Evolutionary conservation across 257 asterid genomes (phyloP), one percentile per base, ranked within the genome.

Genomic region (Forsythia viridissima): DNA sequence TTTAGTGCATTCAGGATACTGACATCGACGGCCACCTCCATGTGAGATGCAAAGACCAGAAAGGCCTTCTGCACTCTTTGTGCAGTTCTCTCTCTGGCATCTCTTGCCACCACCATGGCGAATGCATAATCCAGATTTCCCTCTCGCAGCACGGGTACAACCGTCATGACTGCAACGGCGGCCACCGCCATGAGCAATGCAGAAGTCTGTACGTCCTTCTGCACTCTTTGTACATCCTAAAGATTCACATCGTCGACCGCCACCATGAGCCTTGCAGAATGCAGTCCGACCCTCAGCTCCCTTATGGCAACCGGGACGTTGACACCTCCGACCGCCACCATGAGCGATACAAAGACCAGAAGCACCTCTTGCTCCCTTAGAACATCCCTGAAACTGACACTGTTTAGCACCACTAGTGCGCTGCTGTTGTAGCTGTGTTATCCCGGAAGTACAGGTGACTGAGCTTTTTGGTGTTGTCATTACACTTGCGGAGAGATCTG

Each of bases 201-300:
- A 92, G 83, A 84, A 88, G 78, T 94, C 97, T 0, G 97, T 94
- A 72, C 94, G 93, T 7, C 98, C 98, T 85, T 94, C 98, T 0
- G 98, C 97, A 72, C 97, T 92, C 84, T 94, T 94, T 6, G 98
- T 94, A 67, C 98, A 94, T 51, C 98, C 98, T 57, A 94, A 81
- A 81, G 40, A 86, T 71, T 94, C 97, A 77, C 98, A 94, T 69
- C 98, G 84, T 8, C 97, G 91, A 59, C 98, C 98, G 30, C 98
- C 98, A 71, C 97, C 98, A 44, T 94, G 98, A 66, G 97, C 97
- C 88, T 94, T 94, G 88, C 98, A 94, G 85, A 90, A 94, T 21
- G 98, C 98, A 55, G 98, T 94, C 77, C 96, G 92, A 21, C 98
- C 97, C 85, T 94, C 98, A 0, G 98, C 97, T 78, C 98, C 98